phyloP scores from a whole-genome alignment of 139 green algal species.

The Prasinococcaceae sp. region DNA sequence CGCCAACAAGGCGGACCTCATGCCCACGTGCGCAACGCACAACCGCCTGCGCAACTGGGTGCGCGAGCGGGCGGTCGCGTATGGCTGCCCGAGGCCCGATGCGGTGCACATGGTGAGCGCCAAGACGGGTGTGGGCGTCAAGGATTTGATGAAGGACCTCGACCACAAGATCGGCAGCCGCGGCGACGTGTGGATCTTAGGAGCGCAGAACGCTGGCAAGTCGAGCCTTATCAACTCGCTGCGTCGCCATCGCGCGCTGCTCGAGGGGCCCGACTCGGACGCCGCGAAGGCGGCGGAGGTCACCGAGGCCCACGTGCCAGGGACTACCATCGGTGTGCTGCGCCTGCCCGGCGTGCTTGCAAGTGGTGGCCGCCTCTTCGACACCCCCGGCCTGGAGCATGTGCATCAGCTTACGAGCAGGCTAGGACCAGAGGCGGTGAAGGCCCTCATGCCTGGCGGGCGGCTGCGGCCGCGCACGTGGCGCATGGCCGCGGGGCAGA shows the following conservation, averaged over 20 bases:
- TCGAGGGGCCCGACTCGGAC: neutral
- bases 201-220: constrained; percentile 84
- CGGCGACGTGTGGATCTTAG: constrained; percentile 89
- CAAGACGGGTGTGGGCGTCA: constrained; percentile 31
- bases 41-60: constrained; percentile 39
- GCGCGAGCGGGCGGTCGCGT: constrained; percentile 28
- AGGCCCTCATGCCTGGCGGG: constrained; percentile 12
- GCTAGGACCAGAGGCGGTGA: constrained; percentile 55
- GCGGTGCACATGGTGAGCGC: constrained; percentile 47
- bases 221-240: constrained; percentile 86
- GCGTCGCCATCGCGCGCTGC: constrained; percentile 6
- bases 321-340: constrained; percentile 85
- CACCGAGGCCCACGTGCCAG: constrained; percentile 70
- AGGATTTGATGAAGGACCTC: constrained; percentile 16
- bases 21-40: constrained; percentile 41
- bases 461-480: constrained; percentile 74
- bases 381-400: constrained; percentile 92
- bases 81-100: constrained; percentile 33
- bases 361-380: constrained; percentile 49
- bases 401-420: constrained; percentile 56
- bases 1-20: constrained; percentile 86
- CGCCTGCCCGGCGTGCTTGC: constrained; percentile 61
- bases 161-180: constrained; percentile 19
- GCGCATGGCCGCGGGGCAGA: constrained; percentile 27
- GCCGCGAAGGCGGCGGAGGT: too few relatives aligned